phyloP scores from a whole-genome alignment of 2,329 filamentous ascomycete genomes.

The Colletotrichum sp. region DNA sequence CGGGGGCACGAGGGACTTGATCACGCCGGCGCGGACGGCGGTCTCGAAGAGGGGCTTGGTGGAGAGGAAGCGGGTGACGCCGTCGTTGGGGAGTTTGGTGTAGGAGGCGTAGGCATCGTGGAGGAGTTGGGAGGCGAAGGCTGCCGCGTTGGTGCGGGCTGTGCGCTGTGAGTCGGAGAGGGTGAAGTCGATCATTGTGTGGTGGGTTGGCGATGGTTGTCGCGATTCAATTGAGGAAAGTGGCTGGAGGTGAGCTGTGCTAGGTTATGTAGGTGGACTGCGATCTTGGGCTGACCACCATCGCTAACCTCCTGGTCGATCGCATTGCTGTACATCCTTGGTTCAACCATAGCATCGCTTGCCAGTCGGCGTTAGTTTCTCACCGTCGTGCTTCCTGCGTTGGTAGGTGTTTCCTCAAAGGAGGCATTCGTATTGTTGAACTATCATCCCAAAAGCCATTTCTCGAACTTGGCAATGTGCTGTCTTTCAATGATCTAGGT shows the following conservation, averaged over 20 bases:
- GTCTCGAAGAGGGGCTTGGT: neutral
- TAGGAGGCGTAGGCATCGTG: neutral
- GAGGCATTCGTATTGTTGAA: neutral
- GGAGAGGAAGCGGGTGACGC: neutral
- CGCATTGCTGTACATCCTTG: neutral
- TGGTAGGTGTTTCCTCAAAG: neutral
- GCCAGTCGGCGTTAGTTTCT: neutral
- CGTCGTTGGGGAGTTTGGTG: neutral
- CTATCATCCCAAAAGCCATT: neutral
- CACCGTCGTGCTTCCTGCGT: rapidly evolving
- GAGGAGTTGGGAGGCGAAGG: neutral
- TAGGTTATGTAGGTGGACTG: neutral
- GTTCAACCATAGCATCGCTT: neutral
- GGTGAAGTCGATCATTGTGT: neutral
- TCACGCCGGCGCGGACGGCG: neutral
- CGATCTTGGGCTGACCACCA: neutral
- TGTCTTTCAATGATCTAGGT: neutral
- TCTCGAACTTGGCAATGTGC: neutral
- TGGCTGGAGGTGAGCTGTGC: neutral
- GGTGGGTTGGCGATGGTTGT: neutral
- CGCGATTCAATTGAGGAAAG: too few relatives aligned
- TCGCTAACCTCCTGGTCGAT: neutral
- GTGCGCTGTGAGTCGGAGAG: neutral
- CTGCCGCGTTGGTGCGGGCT: neutral
- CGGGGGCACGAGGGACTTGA: slow-evolving; percentile 52